A percentile compares a stretch with the other conserved stretches of the same genome.
These are phyloP conservation scores for Aureobasidium namibiae DNA, from an alignment of 2,329 filamentous ascomycete genomes.

Conservation along the genomic window DNA sequence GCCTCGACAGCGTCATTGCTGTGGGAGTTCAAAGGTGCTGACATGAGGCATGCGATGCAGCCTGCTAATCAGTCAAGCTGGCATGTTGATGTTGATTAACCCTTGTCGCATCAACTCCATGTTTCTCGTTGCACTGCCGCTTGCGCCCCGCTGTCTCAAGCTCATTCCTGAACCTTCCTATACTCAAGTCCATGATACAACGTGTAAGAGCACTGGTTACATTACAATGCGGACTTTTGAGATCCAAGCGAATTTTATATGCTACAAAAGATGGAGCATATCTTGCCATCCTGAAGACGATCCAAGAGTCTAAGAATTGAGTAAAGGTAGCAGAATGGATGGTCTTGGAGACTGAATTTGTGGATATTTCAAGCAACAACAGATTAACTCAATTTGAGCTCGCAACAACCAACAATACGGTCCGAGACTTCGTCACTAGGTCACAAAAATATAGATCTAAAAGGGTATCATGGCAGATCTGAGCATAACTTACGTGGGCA, in stretches of 20 bases:
- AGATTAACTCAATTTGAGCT: no score
- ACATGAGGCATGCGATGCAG: constrained; percentile 25
- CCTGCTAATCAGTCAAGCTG: not conserved
- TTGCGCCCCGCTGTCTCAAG: not conserved
- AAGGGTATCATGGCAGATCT: not conserved
- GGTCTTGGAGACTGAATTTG: no score
- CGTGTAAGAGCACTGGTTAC: no score
- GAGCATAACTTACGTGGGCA: accelerated
- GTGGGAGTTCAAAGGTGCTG: constrained; percentile 23
- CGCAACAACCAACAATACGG: no score
- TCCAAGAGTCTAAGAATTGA: not conserved
- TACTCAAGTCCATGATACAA: not conserved
- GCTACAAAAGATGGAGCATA: no score
- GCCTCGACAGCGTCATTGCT: constrained; percentile 32
- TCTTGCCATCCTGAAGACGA: not conserved
- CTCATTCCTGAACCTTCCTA: not conserved
- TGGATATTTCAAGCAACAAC: no score
- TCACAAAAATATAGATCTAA: not conserved
- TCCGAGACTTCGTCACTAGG: no score
- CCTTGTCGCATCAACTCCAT: not conserved
- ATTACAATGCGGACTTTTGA: no score
- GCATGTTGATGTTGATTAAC: not conserved
- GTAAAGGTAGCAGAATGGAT: no score
- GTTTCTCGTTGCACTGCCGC: not conserved
- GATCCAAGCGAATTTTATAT: no score